A percentile compares a stretch with the other conserved stretches of the same genome.
Conservation (phyloP, 805 yeast species). For the Wickerhamia fluorescens region DNA sequence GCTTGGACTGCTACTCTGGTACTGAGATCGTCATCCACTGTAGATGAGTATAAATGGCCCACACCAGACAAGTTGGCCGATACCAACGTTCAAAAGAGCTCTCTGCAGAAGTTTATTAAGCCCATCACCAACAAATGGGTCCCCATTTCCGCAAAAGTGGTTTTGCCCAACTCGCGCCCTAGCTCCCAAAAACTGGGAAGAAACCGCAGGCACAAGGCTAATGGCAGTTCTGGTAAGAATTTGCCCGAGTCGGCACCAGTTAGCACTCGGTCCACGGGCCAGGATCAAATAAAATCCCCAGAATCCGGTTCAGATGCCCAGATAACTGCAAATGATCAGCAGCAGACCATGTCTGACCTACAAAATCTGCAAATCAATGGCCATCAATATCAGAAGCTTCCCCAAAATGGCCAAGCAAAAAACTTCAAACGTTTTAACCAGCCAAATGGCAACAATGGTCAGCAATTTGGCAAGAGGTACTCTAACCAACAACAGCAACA, state of each 20-base stretch:
- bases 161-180: slow-evolving; percentile 30
- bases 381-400: slow-evolving; percentile 9
- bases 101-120: slow-evolving; percentile 31
- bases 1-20: slow-evolving; percentile 26
- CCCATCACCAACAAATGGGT: slow-evolving; percentile 40
- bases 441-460: slow-evolving; percentile 12
- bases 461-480: slow-evolving; percentile 9
- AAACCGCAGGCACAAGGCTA: slow-evolving; percentile 23
- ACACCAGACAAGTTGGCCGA: slow-evolving; percentile 26
- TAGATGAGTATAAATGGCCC: slow-evolving; percentile 40
- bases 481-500: slow-evolving; percentile 10
- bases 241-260: no score
- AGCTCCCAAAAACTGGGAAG: slow-evolving; percentile 14
- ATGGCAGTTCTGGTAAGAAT: slow-evolving; percentile 13
- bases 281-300: slow-evolving; percentile 1
- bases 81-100: slow-evolving; percentile 7
- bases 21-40: slow-evolving; percentile 11
- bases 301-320: slow-evolving; percentile 3
- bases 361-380: slow-evolving; percentile 7
- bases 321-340: slow-evolving; percentile 6
- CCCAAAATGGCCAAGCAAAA: slow-evolving; percentile 14
- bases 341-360: slow-evolving; percentile 2
- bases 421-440: slow-evolving; percentile 22
- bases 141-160: slow-evolving; percentile 37
- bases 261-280: no score